phyloP scores from a whole-genome alignment of 2,329 filamentous ascomycete species.

The Diaporthe capsici region DNA sequence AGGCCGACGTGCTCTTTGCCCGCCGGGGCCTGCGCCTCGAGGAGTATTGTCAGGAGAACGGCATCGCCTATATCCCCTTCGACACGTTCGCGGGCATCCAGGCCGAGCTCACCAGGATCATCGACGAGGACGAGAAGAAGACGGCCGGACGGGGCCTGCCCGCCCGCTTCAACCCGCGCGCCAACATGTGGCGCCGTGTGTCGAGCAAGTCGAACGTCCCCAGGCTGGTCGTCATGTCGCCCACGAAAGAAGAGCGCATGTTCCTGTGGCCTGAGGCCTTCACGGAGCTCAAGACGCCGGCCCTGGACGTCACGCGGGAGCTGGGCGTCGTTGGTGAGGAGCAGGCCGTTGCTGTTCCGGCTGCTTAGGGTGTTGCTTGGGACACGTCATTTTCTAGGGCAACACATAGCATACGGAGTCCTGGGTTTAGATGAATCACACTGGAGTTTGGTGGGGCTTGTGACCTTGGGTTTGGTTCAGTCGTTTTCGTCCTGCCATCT shows the following conservation, averaged over 20 bases:
- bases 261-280: conserved; percentile 74
- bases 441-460: neutral
- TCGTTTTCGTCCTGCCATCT: neutral
- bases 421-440: neutral
- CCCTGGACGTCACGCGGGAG: conserved; percentile 43
- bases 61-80: conserved; percentile 72
- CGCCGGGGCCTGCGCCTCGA: conserved; percentile 75
- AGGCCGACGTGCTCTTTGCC: conserved; percentile 78
- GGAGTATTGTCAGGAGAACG: conserved; percentile 75
- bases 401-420: conserved; percentile 9
- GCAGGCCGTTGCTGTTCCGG: conserved; percentile 36
- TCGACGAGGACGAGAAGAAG: conserved; percentile 70
- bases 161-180: conserved; percentile 75
- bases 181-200: conserved; percentile 76
- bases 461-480: neutral
- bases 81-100: conserved; percentile 78
- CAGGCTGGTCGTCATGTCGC: conserved; percentile 51
- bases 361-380: conserved; percentile 17
- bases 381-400: neutral
- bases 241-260: conserved; percentile 71
- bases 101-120: conserved; percentile 69
- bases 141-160: conserved; percentile 73
- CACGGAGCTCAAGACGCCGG: conserved; percentile 57
- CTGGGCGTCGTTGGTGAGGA: conserved; percentile 34
- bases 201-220: conserved; percentile 69